Conservation (phyloP, 2,329 filamentous ascomycete genomes). For the Nothophoma quercina region DNA sequence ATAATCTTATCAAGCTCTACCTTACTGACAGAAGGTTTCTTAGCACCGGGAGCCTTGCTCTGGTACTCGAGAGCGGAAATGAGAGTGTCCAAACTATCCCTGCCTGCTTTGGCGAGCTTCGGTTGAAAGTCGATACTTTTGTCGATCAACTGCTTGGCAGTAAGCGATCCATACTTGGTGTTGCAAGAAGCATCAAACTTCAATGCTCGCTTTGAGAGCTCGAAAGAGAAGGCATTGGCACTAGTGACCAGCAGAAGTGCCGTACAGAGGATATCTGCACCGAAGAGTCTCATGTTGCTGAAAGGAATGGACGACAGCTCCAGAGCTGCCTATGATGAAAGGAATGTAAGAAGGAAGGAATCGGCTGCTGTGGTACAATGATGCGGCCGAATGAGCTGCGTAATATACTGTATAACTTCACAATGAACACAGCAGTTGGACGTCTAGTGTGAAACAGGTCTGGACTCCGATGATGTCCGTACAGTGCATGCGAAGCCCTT, state of each 20-base stretch:
- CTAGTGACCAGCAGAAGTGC: slow-evolving; percentile 12
- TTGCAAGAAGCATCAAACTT: slow-evolving; percentile 16
- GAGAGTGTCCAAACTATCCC: slow-evolving; percentile 9
- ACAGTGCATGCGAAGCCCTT: slow-evolving; percentile 7
- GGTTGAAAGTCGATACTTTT: slow-evolving; percentile 19
- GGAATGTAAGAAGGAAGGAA: not conserved
- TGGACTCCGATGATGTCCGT: not conserved
- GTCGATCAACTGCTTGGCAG: slow-evolving; percentile 16
- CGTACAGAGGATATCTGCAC: slow-evolving; percentile 1
- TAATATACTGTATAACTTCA: slow-evolving; percentile 7
- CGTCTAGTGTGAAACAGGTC: not conserved
- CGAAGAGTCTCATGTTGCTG: slow-evolving; percentile 12
- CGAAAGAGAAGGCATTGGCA: slow-evolving; percentile 9
- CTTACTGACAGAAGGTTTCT: slow-evolving; percentile 10
- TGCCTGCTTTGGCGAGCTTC: slow-evolving; percentile 14
- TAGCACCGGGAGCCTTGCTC: slow-evolving; percentile 6
- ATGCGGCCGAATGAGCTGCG: not conserved
- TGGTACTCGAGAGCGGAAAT: slow-evolving; percentile 12
- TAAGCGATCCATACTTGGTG: slow-evolving; percentile 18
- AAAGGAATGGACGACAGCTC: slow-evolving; percentile 19
- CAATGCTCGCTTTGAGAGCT: slow-evolving; percentile 16
- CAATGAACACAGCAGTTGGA: not conserved
- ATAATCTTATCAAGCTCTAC: slow-evolving; percentile 12
- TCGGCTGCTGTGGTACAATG: not conserved
- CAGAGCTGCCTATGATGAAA: slow-evolving; percentile 6